A percentile compares a stretch with the other conserved stretches of the same genome.
phyloP scores from a whole-genome alignment of 1,284 basidiomycete species.

The Sparassis latifolia region DNA sequence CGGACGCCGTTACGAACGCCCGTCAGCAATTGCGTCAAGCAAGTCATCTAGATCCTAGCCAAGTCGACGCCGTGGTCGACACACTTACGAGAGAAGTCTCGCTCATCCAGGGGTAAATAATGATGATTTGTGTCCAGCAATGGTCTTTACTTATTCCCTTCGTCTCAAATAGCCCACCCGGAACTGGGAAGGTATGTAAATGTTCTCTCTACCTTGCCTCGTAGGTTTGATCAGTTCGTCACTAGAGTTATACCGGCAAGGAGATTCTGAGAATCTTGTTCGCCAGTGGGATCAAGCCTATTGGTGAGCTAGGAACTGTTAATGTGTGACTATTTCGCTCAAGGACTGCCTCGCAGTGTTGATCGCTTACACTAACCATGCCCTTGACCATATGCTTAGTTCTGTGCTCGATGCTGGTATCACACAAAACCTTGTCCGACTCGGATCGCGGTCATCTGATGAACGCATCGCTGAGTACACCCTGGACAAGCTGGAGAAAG shows the following conservation, averaged over 20 bases:
- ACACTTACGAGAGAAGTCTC: slow-evolving; percentile 52
- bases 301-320: no score
- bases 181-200: slow-evolving; percentile 61
- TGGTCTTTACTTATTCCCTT: slow-evolving; percentile 3
- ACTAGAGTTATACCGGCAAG: slow-evolving; percentile 58
- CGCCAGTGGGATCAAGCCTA: slow-evolving; percentile 23
- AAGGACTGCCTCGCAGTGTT: slow-evolving; percentile 46
- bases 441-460: slow-evolving; percentile 56
- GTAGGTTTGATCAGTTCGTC: not conserved
- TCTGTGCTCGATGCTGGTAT: slow-evolving; percentile 57
- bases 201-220: not conserved
- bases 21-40: slow-evolving; percentile 32
- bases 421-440: slow-evolving; percentile 53
- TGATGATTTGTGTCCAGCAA: not conserved
- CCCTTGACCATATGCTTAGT: slow-evolving; percentile 62
- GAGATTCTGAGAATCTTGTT: slow-evolving; percentile 61
- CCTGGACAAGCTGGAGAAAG: slow-evolving; percentile 48
- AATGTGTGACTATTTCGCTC: slow-evolving; percentile 14
- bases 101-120: slow-evolving; percentile 65
- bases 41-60: slow-evolving; percentile 58
- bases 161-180: slow-evolving; percentile 48
- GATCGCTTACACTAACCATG: slow-evolving; percentile 74
- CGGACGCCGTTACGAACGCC: slow-evolving; percentile 28
- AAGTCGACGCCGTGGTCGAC: slow-evolving; percentile 61
- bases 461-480: slow-evolving; percentile 51